A percentile compares a stretch with the other conserved stretches of the same genome.
These are phyloP conservation scores for Ottelia alismoides DNA, from an alignment of 106 monocot genomes.

Conservation along the genomic window DNA sequence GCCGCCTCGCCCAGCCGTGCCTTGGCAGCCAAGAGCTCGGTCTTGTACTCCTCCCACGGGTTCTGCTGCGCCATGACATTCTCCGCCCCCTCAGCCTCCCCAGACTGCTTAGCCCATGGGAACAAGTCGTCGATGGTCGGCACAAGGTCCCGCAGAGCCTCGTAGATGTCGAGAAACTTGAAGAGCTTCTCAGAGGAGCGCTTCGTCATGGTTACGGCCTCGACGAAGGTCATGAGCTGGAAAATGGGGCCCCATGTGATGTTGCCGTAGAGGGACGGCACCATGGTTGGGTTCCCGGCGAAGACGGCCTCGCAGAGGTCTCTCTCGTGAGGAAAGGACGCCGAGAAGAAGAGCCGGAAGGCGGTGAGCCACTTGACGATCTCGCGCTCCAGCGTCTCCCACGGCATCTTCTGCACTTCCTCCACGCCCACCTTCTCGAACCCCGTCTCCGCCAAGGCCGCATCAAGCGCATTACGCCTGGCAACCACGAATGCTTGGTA, in stretches of 20 bases:
- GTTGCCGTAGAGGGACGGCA: conserved; percentile 10
- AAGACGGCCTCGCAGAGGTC: conserved; percentile 22
- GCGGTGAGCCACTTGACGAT: conserved; percentile 21
- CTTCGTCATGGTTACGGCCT: conserved; percentile 16
- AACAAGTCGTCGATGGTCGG: conserved; percentile 15
- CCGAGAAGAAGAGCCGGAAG: conserved; percentile 7
- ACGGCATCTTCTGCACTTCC: conserved; percentile 39
- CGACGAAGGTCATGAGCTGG: conserved; percentile 13
- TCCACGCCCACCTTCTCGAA: conserved; percentile 53
- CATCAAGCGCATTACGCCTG: conserved; percentile 26
- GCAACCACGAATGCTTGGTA: conserved; percentile 18
- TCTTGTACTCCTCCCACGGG: conserved; percentile 1
- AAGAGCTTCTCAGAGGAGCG: conserved; percentile 16
- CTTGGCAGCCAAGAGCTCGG: conserved; percentile 5
- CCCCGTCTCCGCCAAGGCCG: conserved; percentile 15
- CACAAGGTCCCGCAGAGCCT: conserved; percentile 5
- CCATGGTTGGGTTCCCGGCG: conserved; percentile 4
- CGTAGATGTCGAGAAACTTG: conserved; percentile 17
- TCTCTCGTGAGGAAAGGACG: conserved; percentile 16
- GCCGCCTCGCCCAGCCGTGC: conserved; percentile 23
- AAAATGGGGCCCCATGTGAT: not conserved
- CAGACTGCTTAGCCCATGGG: not conserved
- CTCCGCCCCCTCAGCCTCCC: not conserved
- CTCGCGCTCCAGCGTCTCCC: conserved; percentile 25
- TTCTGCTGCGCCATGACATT: not conserved